Evolutionary conservation across 208 protist genomes (phyloP).

Genomic region (Trypanosoma avium): DNA sequence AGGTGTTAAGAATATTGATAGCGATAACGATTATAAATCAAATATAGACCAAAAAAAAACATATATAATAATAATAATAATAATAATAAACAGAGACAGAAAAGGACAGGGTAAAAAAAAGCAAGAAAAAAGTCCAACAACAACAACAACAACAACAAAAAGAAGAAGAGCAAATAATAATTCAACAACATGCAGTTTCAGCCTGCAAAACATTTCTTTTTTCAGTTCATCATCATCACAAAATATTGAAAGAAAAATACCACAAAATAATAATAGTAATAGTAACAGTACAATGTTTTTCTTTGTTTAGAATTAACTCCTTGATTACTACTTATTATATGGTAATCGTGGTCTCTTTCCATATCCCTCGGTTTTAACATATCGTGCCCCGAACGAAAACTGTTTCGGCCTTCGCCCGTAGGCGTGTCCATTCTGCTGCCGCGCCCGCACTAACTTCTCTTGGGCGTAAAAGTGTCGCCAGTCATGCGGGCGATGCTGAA

Average conservation of each 20-base stretch:
- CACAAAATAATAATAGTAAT: too few species aligned
- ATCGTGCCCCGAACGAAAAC: slow-evolving; percentile 69
- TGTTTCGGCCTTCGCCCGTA: slow-evolving; percentile 81
- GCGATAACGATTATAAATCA: not conserved
- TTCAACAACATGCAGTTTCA: too few species aligned
- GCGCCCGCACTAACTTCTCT: slow-evolving; percentile 77
- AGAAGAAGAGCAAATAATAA: slow-evolving; percentile 8
- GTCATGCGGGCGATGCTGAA: slow-evolving; percentile 87
- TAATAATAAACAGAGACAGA: not conserved
- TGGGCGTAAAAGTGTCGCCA: slow-evolving; percentile 87
- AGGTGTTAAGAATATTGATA: not conserved
- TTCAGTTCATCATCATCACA: too few species aligned
- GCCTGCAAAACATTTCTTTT: too few species aligned
- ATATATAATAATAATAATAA: not conserved
- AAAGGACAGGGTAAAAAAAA: not conserved
- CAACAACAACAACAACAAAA: slow-evolving; percentile 5
- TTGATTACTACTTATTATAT: slow-evolving; percentile 88
- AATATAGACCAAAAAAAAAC: not conserved
- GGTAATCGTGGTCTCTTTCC: slow-evolving; percentile 80
- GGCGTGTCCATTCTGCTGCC: slow-evolving; percentile 72
- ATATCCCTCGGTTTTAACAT: slow-evolving; percentile 88
- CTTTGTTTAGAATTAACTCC: too few species aligned
- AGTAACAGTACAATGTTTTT: too few species aligned
- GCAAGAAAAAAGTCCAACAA: not conserved
- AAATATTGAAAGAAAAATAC: too few species aligned